Percentiles rank a stretch among this genome's conserved stretches.
These are phyloP conservation scores for Lumnitzera racemosa DNA, from an alignment of 345 rosid genomes.

Conservation along the genomic window DNA sequence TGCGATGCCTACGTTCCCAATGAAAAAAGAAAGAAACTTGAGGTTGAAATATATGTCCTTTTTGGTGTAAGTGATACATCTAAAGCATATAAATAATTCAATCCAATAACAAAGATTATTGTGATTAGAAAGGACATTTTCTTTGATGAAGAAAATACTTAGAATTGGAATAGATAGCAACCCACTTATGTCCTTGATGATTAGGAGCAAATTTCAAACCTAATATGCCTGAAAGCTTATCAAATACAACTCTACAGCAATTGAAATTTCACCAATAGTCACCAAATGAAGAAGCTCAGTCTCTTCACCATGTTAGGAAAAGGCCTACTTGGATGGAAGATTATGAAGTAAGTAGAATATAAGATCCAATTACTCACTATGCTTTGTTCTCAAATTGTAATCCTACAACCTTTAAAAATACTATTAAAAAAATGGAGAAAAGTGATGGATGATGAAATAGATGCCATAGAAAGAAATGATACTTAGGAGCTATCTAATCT, in stretches of 20 bases:
- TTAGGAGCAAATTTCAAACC: not conserved
- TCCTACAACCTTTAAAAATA: not conserved
- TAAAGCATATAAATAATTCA: not conserved
- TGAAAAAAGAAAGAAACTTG: not conserved
- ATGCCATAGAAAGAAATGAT: not conserved
- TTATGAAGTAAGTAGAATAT: not conserved
- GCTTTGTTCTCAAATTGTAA: not conserved
- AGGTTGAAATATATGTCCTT: not conserved
- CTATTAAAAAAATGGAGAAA: not conserved
- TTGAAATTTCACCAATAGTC: too few species aligned
- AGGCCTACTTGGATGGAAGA: not conserved
- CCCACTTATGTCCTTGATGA: not conserved
- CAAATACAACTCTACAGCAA: too few species aligned
- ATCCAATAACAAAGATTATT: not conserved
- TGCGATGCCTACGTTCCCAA: not conserved
- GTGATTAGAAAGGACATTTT: not conserved
- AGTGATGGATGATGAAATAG: constrained; percentile 1
- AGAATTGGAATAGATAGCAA: not conserved
- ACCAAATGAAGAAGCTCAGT: too few species aligned
- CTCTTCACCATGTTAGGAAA: too few species aligned
- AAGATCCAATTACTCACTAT: not conserved
- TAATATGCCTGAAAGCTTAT: too few species aligned
- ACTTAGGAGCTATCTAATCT: not conserved
- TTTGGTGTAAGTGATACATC: not conserved
- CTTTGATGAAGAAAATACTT: not conserved